phyloP scores from a whole-genome alignment of 2,329 filamentous ascomycete species.

The Colletotrichum navitas region DNA sequence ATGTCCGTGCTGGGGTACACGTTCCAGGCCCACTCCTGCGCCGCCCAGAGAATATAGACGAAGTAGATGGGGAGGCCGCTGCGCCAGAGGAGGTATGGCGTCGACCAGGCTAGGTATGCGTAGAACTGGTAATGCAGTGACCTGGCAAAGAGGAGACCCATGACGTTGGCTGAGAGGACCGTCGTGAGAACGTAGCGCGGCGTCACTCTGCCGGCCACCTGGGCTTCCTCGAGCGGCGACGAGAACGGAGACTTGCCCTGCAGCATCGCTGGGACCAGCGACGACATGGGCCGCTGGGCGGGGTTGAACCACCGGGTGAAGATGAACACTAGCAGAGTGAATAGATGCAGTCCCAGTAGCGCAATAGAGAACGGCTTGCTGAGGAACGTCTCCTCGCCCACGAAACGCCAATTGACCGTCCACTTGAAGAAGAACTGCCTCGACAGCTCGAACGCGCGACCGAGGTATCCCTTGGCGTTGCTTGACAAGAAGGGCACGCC shows the following conservation, averaged over 20 bases:
- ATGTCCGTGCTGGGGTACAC: slow-evolving; percentile 81
- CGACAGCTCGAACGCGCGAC: slow-evolving; percentile 89
- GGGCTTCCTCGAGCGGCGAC: slow-evolving; percentile 64
- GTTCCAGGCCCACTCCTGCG: slow-evolving; percentile 95
- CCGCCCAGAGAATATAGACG: slow-evolving; percentile 77
- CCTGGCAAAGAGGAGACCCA: slow-evolving; percentile 87
- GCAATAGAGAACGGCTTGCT: slow-evolving; percentile 74
- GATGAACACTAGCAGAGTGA: slow-evolving; percentile 76
- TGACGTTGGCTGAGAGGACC: slow-evolving; percentile 79
- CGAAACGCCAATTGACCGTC: slow-evolving; percentile 98
- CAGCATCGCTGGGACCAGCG: slow-evolving; percentile 63
- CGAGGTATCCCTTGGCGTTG: slow-evolving; percentile 79
- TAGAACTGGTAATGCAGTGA: slow-evolving; percentile 97
- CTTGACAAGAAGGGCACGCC: slow-evolving; percentile 76
- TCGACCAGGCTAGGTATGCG: slow-evolving; percentile 89
- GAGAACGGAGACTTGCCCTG: slow-evolving; percentile 60
- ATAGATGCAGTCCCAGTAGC: slow-evolving; percentile 75
- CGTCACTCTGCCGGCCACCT: slow-evolving; percentile 70
- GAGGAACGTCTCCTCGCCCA: slow-evolving; percentile 86
- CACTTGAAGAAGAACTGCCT: slow-evolving; percentile 95
- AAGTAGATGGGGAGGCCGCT: slow-evolving; percentile 76
- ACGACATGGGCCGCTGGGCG: slow-evolving; percentile 67
- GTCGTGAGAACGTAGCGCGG: slow-evolving; percentile 81
- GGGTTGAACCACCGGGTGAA: slow-evolving; percentile 79
- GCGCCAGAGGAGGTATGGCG: slow-evolving; percentile 88